Conservation (phyloP, 805 yeast species). For the Candida broadrunensis region DNA sequence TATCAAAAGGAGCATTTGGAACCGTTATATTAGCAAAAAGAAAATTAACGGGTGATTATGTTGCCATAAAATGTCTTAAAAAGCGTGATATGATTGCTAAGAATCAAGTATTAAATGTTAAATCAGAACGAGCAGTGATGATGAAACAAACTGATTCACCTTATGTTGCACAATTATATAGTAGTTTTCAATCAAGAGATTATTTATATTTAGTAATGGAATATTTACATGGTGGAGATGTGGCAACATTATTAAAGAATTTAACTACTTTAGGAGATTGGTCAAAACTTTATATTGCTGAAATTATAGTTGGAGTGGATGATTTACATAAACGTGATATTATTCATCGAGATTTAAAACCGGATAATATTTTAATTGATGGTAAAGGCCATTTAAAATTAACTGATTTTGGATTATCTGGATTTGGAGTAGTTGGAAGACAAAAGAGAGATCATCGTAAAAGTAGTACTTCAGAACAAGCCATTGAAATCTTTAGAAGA, state of each 20-base stretch:
- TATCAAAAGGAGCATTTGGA: conserved; percentile 97
- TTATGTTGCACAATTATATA: conserved; percentile 84
- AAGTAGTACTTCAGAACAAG: conserved; percentile 41
- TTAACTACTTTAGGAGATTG: conserved; percentile 84
- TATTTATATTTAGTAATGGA: conserved; percentile 94
- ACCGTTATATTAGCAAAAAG: conserved; percentile 85
- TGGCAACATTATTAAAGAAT: conserved; percentile 79
- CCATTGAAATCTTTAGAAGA: conserved; percentile 37
- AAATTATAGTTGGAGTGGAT: conserved; percentile 84
- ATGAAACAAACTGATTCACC: conserved; percentile 95
- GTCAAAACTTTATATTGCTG: conserved; percentile 84
- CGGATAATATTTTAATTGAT: conserved; percentile 89
- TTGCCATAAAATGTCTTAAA: conserved; percentile 87
- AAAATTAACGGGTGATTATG: conserved; percentile 86
- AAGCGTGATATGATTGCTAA: conserved; percentile 96
- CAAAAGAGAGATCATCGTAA: conserved; percentile 50
- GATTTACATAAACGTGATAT: conserved; percentile 87
- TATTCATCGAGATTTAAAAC: conserved; percentile 92
- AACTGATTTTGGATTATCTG: conserved; percentile 91
- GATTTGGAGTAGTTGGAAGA: conserved; percentile 84
- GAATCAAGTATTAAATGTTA: conserved; percentile 92
- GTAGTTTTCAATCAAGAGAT: conserved; percentile 85
- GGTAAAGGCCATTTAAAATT: conserved; percentile 83
- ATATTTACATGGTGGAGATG: conserved; percentile 92
- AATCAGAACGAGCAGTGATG: conserved; percentile 95